phyloP scores from a whole-genome alignment of 257 asterid species.

The Eucommia ulmoides region DNA sequence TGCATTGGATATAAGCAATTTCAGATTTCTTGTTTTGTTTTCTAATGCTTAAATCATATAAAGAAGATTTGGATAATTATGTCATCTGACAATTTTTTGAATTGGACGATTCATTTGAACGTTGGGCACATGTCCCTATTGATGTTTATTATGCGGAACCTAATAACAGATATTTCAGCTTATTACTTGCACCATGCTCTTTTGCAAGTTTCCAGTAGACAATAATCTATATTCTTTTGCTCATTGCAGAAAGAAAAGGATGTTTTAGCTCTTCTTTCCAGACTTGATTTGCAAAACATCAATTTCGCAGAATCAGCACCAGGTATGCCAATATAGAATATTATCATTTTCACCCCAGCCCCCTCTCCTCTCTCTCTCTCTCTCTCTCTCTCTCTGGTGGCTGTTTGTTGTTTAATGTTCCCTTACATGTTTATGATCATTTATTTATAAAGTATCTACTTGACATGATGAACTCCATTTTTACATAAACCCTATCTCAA shows the following conservation, averaged over 20 bases:
- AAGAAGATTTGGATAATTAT: too few relatives aligned
- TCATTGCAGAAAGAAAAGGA: slow-evolving; percentile 68
- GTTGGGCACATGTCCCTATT: too few relatives aligned
- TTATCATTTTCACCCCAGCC: neutral
- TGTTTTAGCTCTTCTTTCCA: slow-evolving; percentile 81
- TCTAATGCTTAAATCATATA: too few relatives aligned
- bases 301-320: slow-evolving; percentile 54
- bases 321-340: slow-evolving; percentile 28
- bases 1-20: too few relatives aligned
- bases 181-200: too few relatives aligned
- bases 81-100: too few relatives aligned
- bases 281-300: slow-evolving; percentile 64
- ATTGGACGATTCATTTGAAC: too few relatives aligned
- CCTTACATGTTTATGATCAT: neutral
- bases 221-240: too few relatives aligned
- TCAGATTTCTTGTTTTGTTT: too few relatives aligned
- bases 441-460: slow-evolving; percentile 8
- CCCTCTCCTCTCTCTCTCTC: neutral
- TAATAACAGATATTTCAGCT: too few relatives aligned
- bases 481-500: neutral
- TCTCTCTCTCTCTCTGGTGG: neutral
- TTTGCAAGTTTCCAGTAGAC: too few relatives aligned
- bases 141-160: too few relatives aligned
- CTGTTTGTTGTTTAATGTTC: neutral
- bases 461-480: slow-evolving; percentile 10